Evolutionary conservation across 2,329 filamentous ascomycete genomes (phyloP).

Genomic region (Ophiostoma sp.): DNA sequence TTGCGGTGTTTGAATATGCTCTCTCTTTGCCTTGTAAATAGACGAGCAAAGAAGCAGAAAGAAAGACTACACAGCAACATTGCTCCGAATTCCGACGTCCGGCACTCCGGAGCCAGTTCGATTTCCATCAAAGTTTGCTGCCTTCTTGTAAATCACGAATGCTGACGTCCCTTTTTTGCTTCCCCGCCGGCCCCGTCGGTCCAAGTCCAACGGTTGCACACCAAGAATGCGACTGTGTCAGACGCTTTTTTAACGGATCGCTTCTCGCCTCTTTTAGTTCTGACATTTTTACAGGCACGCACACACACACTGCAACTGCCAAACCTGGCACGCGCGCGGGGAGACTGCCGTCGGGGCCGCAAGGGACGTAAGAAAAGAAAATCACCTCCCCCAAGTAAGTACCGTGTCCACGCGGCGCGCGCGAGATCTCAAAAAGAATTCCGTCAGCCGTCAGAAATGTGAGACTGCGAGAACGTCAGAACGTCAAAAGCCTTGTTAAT

Average conservation of each 20-base stretch:
- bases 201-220: background rate
- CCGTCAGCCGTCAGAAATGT: background rate
- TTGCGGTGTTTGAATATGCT: background rate
- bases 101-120: background rate
- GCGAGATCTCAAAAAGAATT: background rate
- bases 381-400: background rate
- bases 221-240: background rate
- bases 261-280: background rate
- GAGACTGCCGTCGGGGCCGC: background rate
- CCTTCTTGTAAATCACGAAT: background rate
- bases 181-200: background rate
- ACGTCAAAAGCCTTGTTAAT: background rate
- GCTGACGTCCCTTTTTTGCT: background rate
- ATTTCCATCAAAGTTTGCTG: background rate
- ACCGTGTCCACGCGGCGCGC: background rate
- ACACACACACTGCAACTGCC: background rate
- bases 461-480: background rate
- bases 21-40: background rate
- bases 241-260: background rate
- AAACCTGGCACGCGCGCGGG: background rate
- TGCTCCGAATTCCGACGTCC: constrained; percentile 1
- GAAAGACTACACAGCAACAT: background rate
- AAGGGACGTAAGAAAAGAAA: background rate
- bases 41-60: background rate
- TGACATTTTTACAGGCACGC: background rate